These are phyloP conservation scores for Rhexocercosporidium sp. DNA, from an alignment of 2,329 filamentous ascomycete genomes.

Conservation along the genomic window DNA sequence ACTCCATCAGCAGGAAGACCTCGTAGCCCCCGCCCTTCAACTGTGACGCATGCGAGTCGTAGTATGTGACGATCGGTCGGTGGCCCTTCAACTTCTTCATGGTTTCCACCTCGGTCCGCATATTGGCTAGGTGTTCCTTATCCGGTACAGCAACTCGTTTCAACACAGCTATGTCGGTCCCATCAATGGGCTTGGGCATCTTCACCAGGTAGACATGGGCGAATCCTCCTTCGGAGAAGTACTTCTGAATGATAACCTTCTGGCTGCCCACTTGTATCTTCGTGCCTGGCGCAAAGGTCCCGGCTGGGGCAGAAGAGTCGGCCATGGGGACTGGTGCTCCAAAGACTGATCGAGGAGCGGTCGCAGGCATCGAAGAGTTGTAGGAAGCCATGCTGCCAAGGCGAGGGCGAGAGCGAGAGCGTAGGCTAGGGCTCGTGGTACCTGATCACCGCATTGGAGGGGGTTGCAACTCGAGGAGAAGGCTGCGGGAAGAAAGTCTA, in stretches of 20 bases:
- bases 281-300: conserved; percentile 90
- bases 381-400: conserved; percentile 47
- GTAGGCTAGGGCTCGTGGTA: conserved; percentile 21
- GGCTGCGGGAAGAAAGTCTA: conserved; percentile 10
- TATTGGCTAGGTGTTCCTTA: conserved; percentile 90
- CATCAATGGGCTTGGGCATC: conserved; percentile 62
- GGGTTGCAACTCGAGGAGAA: conserved; percentile 13
- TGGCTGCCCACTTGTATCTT: conserved; percentile 96
- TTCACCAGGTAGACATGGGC: conserved; percentile 98
- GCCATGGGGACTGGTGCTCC: conserved; percentile 49
- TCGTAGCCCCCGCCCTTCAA: conserved; percentile 92
- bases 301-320: conserved; percentile 63
- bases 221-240: conserved; percentile 97
- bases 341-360: conserved; percentile 51
- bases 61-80: conserved; percentile 94
- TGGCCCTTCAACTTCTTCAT: conserved; percentile 99
- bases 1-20: conserved; percentile 98
- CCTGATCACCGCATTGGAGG: conserved; percentile 41
- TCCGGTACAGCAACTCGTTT: conserved; percentile 94
- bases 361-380: conserved; percentile 45
- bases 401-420: conserved; percentile 27
- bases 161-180: conserved; percentile 45
- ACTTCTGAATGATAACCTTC: conserved; percentile 92
- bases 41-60: conserved; percentile 97
- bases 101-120: conserved; percentile 98